These are phyloP conservation scores for Aphanoascus verrucosus DNA, from an alignment of 2,329 filamentous ascomycete genomes.

Conservation along the genomic window DNA sequence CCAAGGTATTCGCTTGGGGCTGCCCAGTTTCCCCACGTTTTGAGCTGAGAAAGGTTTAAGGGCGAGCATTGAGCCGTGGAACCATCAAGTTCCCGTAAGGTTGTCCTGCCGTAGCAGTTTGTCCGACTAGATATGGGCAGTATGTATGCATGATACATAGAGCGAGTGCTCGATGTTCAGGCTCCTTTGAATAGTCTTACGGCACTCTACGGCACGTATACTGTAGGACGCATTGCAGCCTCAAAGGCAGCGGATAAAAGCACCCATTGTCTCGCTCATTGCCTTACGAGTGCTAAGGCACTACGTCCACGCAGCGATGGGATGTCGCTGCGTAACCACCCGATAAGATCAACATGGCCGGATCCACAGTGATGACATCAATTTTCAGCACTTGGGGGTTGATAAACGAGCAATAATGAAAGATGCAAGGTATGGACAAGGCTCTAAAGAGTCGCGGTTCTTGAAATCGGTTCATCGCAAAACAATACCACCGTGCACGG, in stretches of 20 bases:
- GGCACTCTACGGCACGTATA: background rate
- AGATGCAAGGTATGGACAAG: background rate
- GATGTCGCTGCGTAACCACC: background rate
- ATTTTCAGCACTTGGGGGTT: background rate
- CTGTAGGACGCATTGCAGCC: too few relatives aligned
- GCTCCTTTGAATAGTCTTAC: background rate
- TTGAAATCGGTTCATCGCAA: background rate
- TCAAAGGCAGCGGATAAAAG: too few relatives aligned
- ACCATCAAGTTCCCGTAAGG: background rate
- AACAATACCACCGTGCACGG: too few relatives aligned
- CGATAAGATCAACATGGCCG: background rate
- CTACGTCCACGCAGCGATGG: too few relatives aligned
- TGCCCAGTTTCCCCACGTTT: background rate
- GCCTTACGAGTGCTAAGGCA: too few relatives aligned
- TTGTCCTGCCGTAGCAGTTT: background rate
- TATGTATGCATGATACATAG: too few relatives aligned
- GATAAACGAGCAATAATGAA: background rate
- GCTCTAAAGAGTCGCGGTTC: too few relatives aligned
- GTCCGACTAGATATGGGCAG: background rate
- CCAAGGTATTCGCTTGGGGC: background rate
- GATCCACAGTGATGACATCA: constrained; percentile 2
- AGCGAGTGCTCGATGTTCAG: too few relatives aligned
- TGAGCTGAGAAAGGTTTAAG: background rate
- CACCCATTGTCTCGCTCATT: background rate
- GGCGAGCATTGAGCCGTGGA: background rate